phyloP scores from a whole-genome alignment of 2,329 filamentous ascomycete genomes.

The Fonsecaea monophora region DNA sequence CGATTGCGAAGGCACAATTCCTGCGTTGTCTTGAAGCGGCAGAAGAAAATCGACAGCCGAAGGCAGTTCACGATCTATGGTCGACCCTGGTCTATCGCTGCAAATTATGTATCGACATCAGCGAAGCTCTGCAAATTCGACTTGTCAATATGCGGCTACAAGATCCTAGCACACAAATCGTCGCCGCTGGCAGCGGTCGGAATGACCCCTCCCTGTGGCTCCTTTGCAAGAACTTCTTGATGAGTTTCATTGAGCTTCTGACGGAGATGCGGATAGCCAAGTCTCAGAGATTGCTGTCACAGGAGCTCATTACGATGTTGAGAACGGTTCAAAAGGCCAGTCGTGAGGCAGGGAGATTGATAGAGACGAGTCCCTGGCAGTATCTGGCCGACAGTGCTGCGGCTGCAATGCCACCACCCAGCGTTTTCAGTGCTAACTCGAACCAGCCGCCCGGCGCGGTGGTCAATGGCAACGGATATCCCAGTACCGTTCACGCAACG shows the following conservation, averaged over 20 bases:
- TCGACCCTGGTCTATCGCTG: conserved; percentile 74
- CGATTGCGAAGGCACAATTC: conserved; percentile 72
- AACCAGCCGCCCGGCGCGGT: conserved; percentile 17
- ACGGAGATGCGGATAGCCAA: conserved; percentile 55
- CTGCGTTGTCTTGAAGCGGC: conserved; percentile 68
- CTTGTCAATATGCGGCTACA: conserved; percentile 82
- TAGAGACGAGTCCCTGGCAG: conserved; percentile 70
- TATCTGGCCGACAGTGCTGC: conserved; percentile 57
- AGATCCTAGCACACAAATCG: conserved; percentile 73
- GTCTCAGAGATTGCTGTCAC: conserved; percentile 58
- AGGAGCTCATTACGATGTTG: conserved; percentile 75
- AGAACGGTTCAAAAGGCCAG: conserved; percentile 82
- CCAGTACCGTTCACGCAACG: conserved; percentile 36
- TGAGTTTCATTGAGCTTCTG: conserved; percentile 56
- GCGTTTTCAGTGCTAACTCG: conserved; percentile 40
- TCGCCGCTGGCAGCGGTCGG: conserved; percentile 40
- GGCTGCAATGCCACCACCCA: conserved; percentile 38
- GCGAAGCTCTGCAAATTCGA: conserved; percentile 73
- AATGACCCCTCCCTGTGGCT: conserved; percentile 68
- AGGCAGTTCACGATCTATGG: conserved; percentile 70
- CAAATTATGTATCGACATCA: conserved; percentile 72
- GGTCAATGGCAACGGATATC: conserved; percentile 35
- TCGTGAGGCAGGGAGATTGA: conserved; percentile 78
- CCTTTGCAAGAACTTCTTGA: conserved; percentile 69
- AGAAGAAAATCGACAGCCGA: conserved; percentile 64